Base-by-base conservation (phyloP, 2,329 filamentous ascomycete species). In the Phyllosticta capitalensis region DNA sequence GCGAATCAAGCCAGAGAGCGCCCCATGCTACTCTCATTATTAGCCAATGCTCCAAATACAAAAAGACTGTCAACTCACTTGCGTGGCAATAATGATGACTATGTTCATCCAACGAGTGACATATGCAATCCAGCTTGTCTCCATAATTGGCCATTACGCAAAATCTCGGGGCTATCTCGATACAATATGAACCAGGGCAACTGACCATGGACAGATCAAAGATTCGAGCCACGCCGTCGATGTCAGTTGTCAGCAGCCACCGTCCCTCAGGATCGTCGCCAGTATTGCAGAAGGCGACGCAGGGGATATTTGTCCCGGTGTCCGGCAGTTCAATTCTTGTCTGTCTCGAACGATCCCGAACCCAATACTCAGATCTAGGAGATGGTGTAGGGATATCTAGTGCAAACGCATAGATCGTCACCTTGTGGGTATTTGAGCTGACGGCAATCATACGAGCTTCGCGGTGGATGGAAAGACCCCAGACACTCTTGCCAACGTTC, bases 381-480 rank as follows among this genome's bases (percentile, higher is more conserved):
- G 38, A 6, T n/a, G 38, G 12, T 3, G 17, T 14, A 19, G 4
- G 52, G 21, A 30, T 30, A 50, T 75, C 71, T 56, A 87, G 74
- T 0, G 81, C 83, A 65, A 83, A 83, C 14, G 82, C 81, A 65
- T 83, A 82, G 0, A 87, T 76, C 2, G 78, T 81, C 26, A 88
- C 79, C 17, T 75, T 67, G 21, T 78, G 76, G 0, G 80, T 82
- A 69, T 99, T 99, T 0, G 89, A 85, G 65, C 88, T 89, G 48
- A 95, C 86, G 0, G 92, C 94, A 63, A 99, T 87, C 62, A 96
- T 77, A 0, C 92, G 84, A n/a, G 89, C 90, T 63, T 85, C 77
- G 62, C 83, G 81, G 70, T 97, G 92, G 10, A 96, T 81, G 7
- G 90, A 87, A 54, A 96, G 74, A 0, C 92, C 94, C 94, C 94